A percentile compares a stretch with the other conserved stretches of the same genome.
These are phyloP conservation scores for Plantago coronopus DNA, from an alignment of 305 asterid genomes.

Conservation along the genomic window DNA sequence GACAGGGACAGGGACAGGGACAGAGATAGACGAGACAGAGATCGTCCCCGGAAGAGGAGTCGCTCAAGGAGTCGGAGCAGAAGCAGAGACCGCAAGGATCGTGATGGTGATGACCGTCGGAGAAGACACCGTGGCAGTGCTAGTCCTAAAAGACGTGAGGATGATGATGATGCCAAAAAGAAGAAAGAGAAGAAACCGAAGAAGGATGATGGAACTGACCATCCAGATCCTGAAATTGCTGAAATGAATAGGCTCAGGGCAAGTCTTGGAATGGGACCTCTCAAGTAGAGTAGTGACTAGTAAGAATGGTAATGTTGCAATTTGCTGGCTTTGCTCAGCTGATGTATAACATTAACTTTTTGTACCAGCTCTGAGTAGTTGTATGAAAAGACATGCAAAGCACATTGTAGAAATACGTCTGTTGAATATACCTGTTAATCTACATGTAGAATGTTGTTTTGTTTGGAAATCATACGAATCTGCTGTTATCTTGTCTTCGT, in stretches of 20 bases:
- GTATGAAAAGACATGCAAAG: too few relatives aligned
- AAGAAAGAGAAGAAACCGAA: slow-evolving; percentile 77
- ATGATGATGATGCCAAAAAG: slow-evolving; percentile 42
- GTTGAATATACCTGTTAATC: too few relatives aligned
- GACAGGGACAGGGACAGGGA: slow-evolving; percentile 46
- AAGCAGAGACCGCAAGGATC: slow-evolving; percentile 73
- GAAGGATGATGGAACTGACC: slow-evolving; percentile 93
- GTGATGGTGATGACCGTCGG: slow-evolving; percentile 66
- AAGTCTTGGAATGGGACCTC: slow-evolving; percentile 82
- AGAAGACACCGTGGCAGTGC: slow-evolving; percentile 56
- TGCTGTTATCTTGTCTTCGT: too few relatives aligned
- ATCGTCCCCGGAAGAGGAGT: slow-evolving; percentile 45
- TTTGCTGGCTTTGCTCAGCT: background rate
- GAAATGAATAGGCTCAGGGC: slow-evolving; percentile 76
- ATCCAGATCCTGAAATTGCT: slow-evolving; percentile 98
- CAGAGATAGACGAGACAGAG: slow-evolving; percentile 49
- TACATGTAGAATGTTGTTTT: too few relatives aligned
- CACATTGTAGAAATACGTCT: too few relatives aligned
- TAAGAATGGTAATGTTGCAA: background rate
- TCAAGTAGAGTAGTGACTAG: too few relatives aligned
- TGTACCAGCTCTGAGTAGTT: too few relatives aligned
- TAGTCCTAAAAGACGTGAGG: slow-evolving; percentile 65
- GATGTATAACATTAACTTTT: too few relatives aligned
- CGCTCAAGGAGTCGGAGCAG: slow-evolving; percentile 83
- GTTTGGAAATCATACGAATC: too few relatives aligned